Evolutionary conservation across 768 basidiomycete species (phyloP), one percentile per base, ranked within the genome.

Genomic region (Tephrocybe rancida): DNA sequence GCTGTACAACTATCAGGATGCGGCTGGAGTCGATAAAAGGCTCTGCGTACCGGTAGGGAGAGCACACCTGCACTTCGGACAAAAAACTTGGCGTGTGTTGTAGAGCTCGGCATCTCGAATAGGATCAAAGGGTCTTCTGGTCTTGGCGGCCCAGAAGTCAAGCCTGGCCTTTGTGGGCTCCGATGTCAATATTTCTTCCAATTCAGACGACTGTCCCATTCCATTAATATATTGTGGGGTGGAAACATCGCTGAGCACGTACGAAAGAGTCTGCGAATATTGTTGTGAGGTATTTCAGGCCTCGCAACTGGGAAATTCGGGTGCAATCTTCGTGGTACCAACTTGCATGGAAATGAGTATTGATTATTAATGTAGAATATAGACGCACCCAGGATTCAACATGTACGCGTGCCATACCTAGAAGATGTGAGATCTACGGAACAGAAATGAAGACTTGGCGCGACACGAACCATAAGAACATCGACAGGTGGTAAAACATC

Each of bases 401-500:
- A 47, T 47, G n/a, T 47, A 47, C 46, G 32, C 18, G 24, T 47
- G 46, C 46, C 46, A 47, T 5, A 47, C 46, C 46, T 47, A 34
- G 7, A 19, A 41, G 13, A 22, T 9, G 18, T 19, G 18, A 5
- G 18, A 5, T 21, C 4, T 13, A 37, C 35, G 14, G 14, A 9
- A 37, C 35, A 37, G n/a, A 37, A n/a, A 41, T 7, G 19, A 21
- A 22, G 39, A 21, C 6, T 41, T 19, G n/a, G 5, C n/a, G 18
- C 9, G 9, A 19, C 35, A 46, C 45, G 18, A 30, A 71, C 72
- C 73, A 75, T 73, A 2, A 75, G 39, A 7, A 73, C 71, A 55
- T 75, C 73, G 5, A 71, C 18, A 0, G 73, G 73, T 1, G 73
- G 73, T 16, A 73, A 51, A 11, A 63, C 53, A 8, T 62, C 61